Base-by-base conservation (phyloP, 257 asterid species). In the Lavandula angustifolia region DNA sequence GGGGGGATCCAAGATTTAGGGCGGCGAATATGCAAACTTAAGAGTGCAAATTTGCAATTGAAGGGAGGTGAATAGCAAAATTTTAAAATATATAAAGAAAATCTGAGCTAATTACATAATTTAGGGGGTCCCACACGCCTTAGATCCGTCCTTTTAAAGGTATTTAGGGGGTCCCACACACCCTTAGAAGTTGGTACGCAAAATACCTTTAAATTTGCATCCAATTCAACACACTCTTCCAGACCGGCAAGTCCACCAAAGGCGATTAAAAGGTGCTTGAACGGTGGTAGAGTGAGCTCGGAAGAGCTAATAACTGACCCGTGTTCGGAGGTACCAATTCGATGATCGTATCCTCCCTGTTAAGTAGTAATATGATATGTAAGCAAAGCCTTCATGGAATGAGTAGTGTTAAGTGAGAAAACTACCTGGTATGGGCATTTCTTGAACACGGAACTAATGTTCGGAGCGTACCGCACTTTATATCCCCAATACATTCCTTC, bases 231-330 rank as follows among this genome's bases (percentile, higher is more conserved):
- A 42, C 99, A 86, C 77, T 94, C 99, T 68, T 94, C 99, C 81
- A 94, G 70, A 54, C 99, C 97, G 34, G 99, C 96, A 34, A 94
- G 96, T 54, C 99, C 99, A 71, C 99, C 99, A 63, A 94, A 94
- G 75, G 97, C 95, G 71, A 90, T 90, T 78, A 94, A 76, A 43
- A 94, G 88, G 85, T 94, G 97, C 87, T 94, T 81, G 95, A 85
- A 88, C n/a, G 95, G 57, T 22, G 99, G 97, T 59, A 87, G 68
- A 57, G 75, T 52, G 60, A 94, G 92, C 71, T 86, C 83, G 0
- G 99, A 86, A 49, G 97, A 82, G 57, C 53, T 85, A 4, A 82
- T 69, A 54, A 78, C 76, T 16, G 66, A 67, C 51, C 99, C 99
- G 63, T 90, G 99, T 68, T 90, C 99, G 0, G 96, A 94, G 68